phyloP scores from a whole-genome alignment of 768 basidiomycete genomes.

The Amanita jacksonii region DNA sequence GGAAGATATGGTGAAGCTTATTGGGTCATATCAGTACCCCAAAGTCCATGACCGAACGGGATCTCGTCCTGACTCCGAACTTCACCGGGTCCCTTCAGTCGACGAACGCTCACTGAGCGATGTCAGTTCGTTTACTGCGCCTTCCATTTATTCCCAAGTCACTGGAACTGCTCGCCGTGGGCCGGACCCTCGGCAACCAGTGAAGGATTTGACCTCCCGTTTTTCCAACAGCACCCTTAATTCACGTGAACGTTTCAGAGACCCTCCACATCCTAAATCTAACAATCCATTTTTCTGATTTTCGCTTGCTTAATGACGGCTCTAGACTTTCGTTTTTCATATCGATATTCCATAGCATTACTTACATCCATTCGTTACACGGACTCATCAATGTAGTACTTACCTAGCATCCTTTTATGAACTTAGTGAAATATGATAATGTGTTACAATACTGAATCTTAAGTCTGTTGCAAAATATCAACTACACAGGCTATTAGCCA shows the following conservation, averaged over 20 bases:
- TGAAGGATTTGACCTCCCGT: conserved; percentile 15
- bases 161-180: conserved; percentile 52
- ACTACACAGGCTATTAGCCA: background rate
- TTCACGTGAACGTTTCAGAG: background rate
- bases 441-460: background rate
- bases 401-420: no score
- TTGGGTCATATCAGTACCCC: conserved; percentile 14
- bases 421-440: no score
- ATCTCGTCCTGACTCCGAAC: background rate
- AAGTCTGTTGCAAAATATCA: background rate
- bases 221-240: conserved; percentile 3
- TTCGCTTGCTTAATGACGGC: no score
- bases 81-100: background rate
- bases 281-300: background rate
- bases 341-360: no score
- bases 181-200: conserved; percentile 69
- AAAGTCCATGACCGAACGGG: conserved; percentile 1
- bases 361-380: no score
- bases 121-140: conserved; percentile 13
- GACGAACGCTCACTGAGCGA: conserved; percentile 3
- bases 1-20: conserved; percentile 19
- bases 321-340: no score
- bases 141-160: conserved; percentile 57
- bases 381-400: no score
- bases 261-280: background rate